Conservation (phyloP, 1,139 yeast species). For the Candida buenavistaensis region DNA sequence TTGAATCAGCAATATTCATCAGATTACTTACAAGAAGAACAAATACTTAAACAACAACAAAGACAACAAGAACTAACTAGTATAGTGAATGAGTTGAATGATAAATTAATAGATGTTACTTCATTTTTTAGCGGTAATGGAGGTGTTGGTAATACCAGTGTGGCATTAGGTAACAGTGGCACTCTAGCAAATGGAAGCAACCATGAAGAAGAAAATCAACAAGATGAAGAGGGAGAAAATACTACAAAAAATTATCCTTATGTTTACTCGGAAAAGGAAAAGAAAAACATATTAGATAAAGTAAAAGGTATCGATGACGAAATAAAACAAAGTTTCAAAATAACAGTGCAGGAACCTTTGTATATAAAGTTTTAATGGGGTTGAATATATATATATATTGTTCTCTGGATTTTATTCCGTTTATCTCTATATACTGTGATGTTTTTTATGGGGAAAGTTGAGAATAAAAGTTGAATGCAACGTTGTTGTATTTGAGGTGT, state of each 20-base stretch:
- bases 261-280: slow-evolving; percentile 20
- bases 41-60: slow-evolving; percentile 40
- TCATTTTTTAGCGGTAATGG: slow-evolving; percentile 29
- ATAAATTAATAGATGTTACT: slow-evolving; percentile 45
- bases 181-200: slow-evolving; percentile 1
- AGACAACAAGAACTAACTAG: slow-evolving; percentile 43
- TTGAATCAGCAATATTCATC: slow-evolving; percentile 25
- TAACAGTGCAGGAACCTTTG: slow-evolving; percentile 26
- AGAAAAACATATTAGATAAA: slow-evolving; percentile 21
- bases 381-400: no score
- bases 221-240: background rate
- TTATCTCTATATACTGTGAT: no score
- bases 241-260: slow-evolving; percentile 17
- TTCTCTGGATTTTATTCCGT: no score
- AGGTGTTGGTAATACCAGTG: slow-evolving; percentile 14
- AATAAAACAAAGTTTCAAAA: slow-evolving; percentile 23
- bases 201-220: slow-evolving; percentile 5
- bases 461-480: no score
- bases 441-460: no score
- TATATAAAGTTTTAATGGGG: slow-evolving; percentile 30
- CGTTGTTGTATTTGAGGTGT: background rate
- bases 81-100: slow-evolving; percentile 46
- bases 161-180: slow-evolving; percentile 5
- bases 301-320: slow-evolving; percentile 20
- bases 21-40: slow-evolving; percentile 42